Evolutionary conservation across 805 yeast species (phyloP), one percentile per base, ranked within the genome.

Genomic region (Debaryomyces tyrocola): DNA sequence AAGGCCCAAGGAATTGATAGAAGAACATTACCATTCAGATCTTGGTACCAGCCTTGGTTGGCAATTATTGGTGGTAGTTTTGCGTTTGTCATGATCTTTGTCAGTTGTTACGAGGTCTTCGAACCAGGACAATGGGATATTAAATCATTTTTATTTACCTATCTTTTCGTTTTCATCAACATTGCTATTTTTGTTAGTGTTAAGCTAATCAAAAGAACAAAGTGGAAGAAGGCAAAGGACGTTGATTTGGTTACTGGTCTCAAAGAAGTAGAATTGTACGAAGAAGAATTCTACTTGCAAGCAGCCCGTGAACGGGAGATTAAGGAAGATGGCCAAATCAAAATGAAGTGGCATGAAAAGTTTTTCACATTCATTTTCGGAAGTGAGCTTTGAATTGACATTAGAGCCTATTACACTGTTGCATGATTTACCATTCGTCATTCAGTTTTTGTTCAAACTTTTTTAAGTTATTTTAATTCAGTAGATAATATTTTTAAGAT

Each of bases 141-240:
- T n/a, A 57, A 72, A 35, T 60, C 74, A 1, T 76, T 76, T 50
- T 62, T 75, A 51, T 73, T 74, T 47, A 67, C 64, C 28, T 75
- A 74, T 56, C 63, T 75, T 47, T 64, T 74, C 62, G 57, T 72
- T 18, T 75, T 76, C 37, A 64, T 76, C 41, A 69, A 73, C 47
- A 48, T 73, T 31, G 63, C 59, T 4, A 52, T 70, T 12, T 70
- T 56, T 44, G 27, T 65, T 7, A 57, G 59, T 11, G 75, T 63
- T 61, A 76, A 76, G 51, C 1, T 76, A 4, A 12, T 70, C 45
- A 62, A 53, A 51, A 65, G 64, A 59, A 70, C 80, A 11, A 70
- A 66, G 48, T 52, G 67, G 60, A 53, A 51, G 45, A 47, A 61
- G 41, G 51, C 69, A 3, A 45, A 47, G 28, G 72, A 70, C 36